These are phyloP conservation scores for Mortierella sp. DNA, from an alignment of 371 early-diverging fungal species.

Conservation along the genomic window DNA sequence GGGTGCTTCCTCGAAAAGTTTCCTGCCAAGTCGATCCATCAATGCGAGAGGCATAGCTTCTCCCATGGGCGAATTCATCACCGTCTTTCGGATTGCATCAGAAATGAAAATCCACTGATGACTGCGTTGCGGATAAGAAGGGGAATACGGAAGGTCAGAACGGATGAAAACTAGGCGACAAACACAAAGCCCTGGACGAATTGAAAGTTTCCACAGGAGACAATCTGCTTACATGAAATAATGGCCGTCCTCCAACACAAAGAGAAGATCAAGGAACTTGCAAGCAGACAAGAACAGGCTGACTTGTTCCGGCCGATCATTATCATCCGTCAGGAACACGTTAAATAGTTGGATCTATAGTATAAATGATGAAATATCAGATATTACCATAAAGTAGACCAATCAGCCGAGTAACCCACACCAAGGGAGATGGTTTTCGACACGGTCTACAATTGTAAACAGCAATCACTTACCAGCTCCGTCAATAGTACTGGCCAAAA, in stretches of 20 bases:
- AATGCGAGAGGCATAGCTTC: constrained; percentile 63
- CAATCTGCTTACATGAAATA: constrained; percentile 87
- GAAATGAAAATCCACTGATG: constrained; percentile 94
- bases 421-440: too few species aligned
- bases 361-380: not conserved
- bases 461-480: constrained; percentile 71
- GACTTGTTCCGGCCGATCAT: constrained; percentile 74
- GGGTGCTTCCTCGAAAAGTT: constrained; percentile 57
- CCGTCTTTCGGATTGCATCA: constrained; percentile 76
- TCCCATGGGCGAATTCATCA: constrained; percentile 55
- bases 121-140: too few species aligned
- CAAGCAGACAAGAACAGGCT: constrained; percentile 84
- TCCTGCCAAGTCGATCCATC: constrained; percentile 65
- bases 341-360: constrained; percentile 70
- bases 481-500: constrained; percentile 93
- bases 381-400: not conserved
- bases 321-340: constrained; percentile 61
- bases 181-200: too few species aligned
- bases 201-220: too few species aligned
- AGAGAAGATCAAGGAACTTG: constrained; percentile 88
- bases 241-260: constrained; percentile 81
- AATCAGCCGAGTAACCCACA: too few species aligned
- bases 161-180: too few species aligned
- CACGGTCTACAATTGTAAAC: not conserved
- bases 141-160: too few species aligned